phyloP scores from a whole-genome alignment of 1,284 basidiomycete species.

The Rugosomyces carneus region DNA sequence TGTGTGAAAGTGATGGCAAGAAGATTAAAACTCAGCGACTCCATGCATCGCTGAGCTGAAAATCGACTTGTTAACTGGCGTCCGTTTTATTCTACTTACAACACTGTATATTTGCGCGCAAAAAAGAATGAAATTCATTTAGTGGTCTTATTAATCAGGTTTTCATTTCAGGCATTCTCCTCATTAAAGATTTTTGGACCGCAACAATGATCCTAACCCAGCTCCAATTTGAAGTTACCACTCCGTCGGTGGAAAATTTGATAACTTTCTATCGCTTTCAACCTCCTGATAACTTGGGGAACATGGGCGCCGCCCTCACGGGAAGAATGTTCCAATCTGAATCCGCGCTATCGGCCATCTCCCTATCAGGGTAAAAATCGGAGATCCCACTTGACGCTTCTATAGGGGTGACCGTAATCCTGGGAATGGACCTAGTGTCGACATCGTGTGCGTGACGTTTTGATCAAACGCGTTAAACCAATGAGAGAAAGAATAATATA shows the following conservation, averaged over 20 bases:
- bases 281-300: background rate
- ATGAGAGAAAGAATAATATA: background rate
- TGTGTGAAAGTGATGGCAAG: background rate
- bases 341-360: conserved; percentile 17
- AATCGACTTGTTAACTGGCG: background rate
- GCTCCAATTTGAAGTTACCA: conserved; percentile 6
- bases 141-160: background rate
- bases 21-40: conserved; percentile 17
- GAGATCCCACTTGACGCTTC: conserved; percentile 7
- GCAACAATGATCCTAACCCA: background rate
- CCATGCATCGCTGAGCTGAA: background rate
- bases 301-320: conserved; percentile 16
- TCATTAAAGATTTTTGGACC: background rate
- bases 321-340: conserved; percentile 14
- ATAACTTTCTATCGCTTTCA: background rate
- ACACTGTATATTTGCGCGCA: background rate
- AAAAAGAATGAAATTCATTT: background rate
- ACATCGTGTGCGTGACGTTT: conserved; percentile 6
- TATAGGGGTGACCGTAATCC: conserved; percentile 15
- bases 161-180: background rate
- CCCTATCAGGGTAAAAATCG: conserved; percentile 15
- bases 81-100: background rate
- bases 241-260: conserved; percentile 6
- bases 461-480: background rate
- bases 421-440: conserved; percentile 14